These are phyloP conservation scores for Aspergillus unguis DNA, from an alignment of 2,329 filamentous ascomycete genomes.

Conservation along the genomic window DNA sequence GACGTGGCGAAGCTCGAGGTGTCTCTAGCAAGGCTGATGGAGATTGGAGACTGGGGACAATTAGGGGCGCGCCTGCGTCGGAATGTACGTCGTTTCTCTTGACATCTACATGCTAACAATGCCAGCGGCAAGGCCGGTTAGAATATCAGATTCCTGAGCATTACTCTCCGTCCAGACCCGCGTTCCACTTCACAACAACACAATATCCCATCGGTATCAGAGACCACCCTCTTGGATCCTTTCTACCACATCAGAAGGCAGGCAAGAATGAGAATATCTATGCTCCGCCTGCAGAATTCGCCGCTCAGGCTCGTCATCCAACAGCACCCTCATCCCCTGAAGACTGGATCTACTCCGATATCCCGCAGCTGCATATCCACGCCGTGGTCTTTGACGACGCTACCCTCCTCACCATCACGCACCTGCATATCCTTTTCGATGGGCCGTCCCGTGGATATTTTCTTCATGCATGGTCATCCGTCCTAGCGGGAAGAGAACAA, in stretches of 20 bases:
- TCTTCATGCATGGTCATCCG: conserved; percentile 46
- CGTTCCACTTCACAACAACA: neutral
- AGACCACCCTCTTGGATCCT: conserved; percentile 41
- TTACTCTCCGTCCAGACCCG: neutral
- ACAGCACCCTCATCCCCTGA: conserved; percentile 35
- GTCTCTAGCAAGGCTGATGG: conserved; percentile 39
- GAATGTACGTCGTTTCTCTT: conserved; percentile 24
- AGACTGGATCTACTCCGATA: conserved; percentile 44
- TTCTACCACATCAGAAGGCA: neutral
- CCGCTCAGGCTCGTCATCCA: neutral
- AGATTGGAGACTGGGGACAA: conserved; percentile 47
- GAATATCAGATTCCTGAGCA: neutral
- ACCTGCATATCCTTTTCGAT: conserved; percentile 50
- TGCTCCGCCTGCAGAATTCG: conserved; percentile 7
- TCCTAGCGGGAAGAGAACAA: conserved; percentile 15
- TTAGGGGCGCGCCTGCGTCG: conserved; percentile 45
- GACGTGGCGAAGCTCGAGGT: conserved; percentile 40
- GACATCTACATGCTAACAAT: neutral
- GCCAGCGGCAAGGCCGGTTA: neutral
- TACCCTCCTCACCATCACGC: conserved; percentile 48
- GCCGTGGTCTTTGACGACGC: conserved; percentile 50
- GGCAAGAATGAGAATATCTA: neutral
- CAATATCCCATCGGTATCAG: conserved; percentile 22
- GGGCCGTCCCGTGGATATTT: conserved; percentile 44
- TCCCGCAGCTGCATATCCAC: conserved; percentile 48